Conservation (phyloP, 805 yeast species). For the Spencermartinsiella europaea region DNA sequence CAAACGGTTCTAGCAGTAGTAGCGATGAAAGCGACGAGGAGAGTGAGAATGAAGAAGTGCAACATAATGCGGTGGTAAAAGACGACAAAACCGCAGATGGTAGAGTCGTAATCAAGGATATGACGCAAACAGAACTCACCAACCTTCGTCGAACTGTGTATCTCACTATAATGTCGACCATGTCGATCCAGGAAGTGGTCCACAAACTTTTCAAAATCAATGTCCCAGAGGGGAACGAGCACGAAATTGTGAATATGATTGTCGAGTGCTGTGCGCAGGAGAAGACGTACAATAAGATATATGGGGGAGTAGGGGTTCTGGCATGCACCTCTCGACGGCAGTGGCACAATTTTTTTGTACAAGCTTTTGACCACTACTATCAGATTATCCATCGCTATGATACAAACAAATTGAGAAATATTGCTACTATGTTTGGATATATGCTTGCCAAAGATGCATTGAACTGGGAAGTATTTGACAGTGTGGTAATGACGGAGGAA, state of each 20-base stretch:
- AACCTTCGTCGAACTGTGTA: slow-evolving; percentile 74
- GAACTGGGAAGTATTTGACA: slow-evolving; percentile 55
- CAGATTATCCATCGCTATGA: slow-evolving; percentile 59
- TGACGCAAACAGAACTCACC: slow-evolving; percentile 60
- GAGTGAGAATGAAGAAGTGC: slow-evolving; percentile 6
- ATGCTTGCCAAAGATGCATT: slow-evolving; percentile 64
- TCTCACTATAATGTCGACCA: slow-evolving; percentile 77
- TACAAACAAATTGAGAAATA: slow-evolving; percentile 65
- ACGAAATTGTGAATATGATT: slow-evolving; percentile 62
- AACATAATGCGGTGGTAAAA: slow-evolving; percentile 14
- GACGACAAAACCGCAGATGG: slow-evolving; percentile 2
- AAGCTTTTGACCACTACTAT: slow-evolving; percentile 54
- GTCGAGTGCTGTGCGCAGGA: slow-evolving; percentile 81
- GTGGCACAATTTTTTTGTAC: slow-evolving; percentile 56
- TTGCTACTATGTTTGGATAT: slow-evolving; percentile 85
- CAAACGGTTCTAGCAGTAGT: slow-evolving; percentile 19
- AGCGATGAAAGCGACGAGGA: slow-evolving; percentile 15
- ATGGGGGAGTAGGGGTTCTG: slow-evolving; percentile 70
- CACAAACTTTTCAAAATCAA: slow-evolving; percentile 65
- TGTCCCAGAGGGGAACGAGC: slow-evolving; percentile 37
- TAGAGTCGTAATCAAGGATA: slow-evolving; percentile 46
- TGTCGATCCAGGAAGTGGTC: slow-evolving; percentile 89
- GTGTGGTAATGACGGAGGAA: slow-evolving; percentile 57
- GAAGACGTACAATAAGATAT: slow-evolving; percentile 77
- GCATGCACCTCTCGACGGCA: slow-evolving; percentile 44